Conservation (phyloP, 768 basidiomycete species). For the Rhodocollybia butyracea region DNA sequence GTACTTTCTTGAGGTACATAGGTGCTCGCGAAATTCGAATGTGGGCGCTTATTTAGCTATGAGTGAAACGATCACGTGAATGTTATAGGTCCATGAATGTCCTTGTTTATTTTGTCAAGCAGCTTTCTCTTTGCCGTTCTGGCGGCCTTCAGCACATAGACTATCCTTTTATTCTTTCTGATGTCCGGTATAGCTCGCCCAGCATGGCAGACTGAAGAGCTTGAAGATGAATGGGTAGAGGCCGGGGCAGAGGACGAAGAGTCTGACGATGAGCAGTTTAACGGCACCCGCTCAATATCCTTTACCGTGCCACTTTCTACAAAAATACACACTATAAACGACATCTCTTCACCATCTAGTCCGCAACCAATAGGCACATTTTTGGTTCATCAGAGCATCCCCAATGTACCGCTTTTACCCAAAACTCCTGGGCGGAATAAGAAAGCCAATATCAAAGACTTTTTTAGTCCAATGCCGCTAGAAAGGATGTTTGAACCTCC, state of each 20-base stretch:
- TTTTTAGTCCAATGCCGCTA: slow-evolving; percentile 85
- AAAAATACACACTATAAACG: slow-evolving; percentile 45
- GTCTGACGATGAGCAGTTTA: slow-evolving; percentile 34
- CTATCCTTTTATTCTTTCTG: background rate
- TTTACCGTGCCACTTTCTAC: slow-evolving; percentile 56
- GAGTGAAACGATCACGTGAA: background rate
- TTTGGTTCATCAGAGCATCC: slow-evolving; percentile 67
- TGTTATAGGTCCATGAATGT: background rate
- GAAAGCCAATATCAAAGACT: slow-evolving; percentile 61
- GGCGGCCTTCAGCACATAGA: background rate
- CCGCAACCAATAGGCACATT: slow-evolving; percentile 61
- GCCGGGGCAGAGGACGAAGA: slow-evolving; percentile 41
- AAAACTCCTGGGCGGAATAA: slow-evolving; percentile 58
- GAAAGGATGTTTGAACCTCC: slow-evolving; percentile 95
- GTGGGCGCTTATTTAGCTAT: background rate
- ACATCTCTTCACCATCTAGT: slow-evolving; percentile 21
- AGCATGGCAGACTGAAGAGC: slow-evolving; percentile 86
- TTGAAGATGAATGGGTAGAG: slow-evolving; percentile 91
- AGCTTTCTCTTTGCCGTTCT: background rate
- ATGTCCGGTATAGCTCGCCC: slow-evolving; percentile 34
- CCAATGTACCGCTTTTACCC: slow-evolving; percentile 50
- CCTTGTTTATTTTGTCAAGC: background rate
- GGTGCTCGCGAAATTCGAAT: background rate
- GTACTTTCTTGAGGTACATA: no score
- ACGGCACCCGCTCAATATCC: slow-evolving; percentile 56